Evolutionary conservation across 1,139 yeast genomes (phyloP), one percentile per base, ranked within the genome.

Genomic region (Diutina ranongensis): DNA sequence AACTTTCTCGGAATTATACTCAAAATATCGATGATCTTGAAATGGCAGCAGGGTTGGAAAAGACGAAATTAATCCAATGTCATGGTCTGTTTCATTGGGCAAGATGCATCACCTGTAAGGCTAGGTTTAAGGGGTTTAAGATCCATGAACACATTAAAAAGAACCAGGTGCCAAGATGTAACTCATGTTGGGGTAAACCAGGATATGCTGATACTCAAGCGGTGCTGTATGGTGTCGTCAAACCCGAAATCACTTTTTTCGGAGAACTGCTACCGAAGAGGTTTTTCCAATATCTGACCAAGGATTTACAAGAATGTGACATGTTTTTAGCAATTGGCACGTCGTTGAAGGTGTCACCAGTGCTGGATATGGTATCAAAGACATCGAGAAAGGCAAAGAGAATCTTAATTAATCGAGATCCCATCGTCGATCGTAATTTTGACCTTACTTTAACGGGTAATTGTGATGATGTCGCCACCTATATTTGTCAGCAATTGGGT

Each of bases 41-140:
- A 63, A 77, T 81, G 20, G 78, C 79, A 55, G 96, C 88, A 0
- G 97, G 97, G 1, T 74, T 92, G 4, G 59, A 69, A 3, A 64
- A 72, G 1, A 88, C 82, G 2, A 82, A 80, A 55, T 61, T 87
- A 48, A 84, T 92, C 18, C 97, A 89, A 62, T 92, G 98, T 58
- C 98, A 92, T 62, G 98, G 98, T 1, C 87, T 96, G 1, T 89
- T 92, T 64, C 96, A 95, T 0, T 76, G 78, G 0, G 97, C 97
- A 2, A 79, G 92, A 2, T 92, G 97, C 60, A 73, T 82, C 34
- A 82, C 94, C 1, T 92, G 97, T 60, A 74, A 76, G 46, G 72
- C 72, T 59, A 67, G 74, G 55, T 77, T 83, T 4, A 76, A 78
- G 2, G 97, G 97, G 12, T 78, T 76, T 47, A 66, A 67, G 18